A percentile compares a stretch with the other conserved stretches of the same genome.
These are phyloP conservation scores for Apiospora phragmitis DNA, from an alignment of 2,329 filamentous ascomycete species.

Conservation along the genomic window DNA sequence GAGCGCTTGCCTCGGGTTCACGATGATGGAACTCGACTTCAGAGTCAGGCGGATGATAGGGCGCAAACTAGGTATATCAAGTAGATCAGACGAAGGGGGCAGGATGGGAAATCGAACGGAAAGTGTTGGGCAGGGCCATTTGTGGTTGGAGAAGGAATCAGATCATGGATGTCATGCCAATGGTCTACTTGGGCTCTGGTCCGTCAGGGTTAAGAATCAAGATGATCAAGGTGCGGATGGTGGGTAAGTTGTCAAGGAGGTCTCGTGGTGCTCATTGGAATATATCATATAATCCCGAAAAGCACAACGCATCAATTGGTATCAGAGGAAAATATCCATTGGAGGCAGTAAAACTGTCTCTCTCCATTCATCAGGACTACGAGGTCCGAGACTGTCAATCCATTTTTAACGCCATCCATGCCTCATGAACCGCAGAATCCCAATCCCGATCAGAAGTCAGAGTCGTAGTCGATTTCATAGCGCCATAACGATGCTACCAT, in stretches of 20 bases:
- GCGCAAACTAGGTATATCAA: too few species aligned
- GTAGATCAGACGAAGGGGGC: too few species aligned
- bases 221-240: background rate
- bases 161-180: background rate
- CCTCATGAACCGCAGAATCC: conserved; percentile 12
- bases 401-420: conserved; percentile 14
- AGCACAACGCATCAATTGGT: conserved; percentile 11
- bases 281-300: background rate
- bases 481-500: conserved; percentile 23
- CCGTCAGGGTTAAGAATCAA: background rate
- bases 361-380: conserved; percentile 10
- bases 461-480: conserved; percentile 4
- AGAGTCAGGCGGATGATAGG: too few species aligned
- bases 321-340: conserved; percentile 8
- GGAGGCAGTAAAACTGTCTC: conserved; percentile 4
- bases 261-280: background rate
- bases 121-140: too few species aligned
- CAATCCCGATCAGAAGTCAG: conserved; percentile 7
- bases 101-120: too few species aligned
- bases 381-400: conserved; percentile 10
- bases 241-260: background rate
- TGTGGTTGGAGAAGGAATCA: background rate
- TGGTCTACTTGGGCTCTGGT: background rate
- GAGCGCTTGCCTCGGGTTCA: background rate
- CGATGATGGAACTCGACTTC: too few species aligned